These are phyloP conservation scores for Ogataea corticis DNA, from an alignment of 805 yeast species.

Conservation along the genomic window DNA sequence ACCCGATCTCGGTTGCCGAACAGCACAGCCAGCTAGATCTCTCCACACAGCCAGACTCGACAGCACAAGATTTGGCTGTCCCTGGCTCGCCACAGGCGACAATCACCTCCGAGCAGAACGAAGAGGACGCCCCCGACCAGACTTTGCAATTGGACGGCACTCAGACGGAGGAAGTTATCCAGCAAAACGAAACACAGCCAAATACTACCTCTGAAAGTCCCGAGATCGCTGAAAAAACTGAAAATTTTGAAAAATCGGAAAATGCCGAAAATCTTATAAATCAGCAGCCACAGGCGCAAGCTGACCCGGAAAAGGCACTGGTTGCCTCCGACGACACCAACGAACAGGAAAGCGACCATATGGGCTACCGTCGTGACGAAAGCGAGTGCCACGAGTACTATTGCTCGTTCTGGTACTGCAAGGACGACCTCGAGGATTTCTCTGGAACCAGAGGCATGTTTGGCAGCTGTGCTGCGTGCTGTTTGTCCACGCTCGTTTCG, in stretches of 20 bases:
- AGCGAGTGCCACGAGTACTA: slow-evolving; percentile 33
- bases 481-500: slow-evolving; percentile 11
- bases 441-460: slow-evolving; percentile 16
- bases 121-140: not conserved
- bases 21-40: not conserved
- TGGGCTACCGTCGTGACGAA: slow-evolving; percentile 30
- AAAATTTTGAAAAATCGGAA: not conserved
- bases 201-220: no score
- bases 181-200: no score
- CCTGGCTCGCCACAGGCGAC: slow-evolving; percentile 24
- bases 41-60: no score
- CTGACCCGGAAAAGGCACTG: slow-evolving; percentile 16
- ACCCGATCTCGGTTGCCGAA: slow-evolving; percentile 2
- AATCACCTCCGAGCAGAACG: slow-evolving; percentile 17
- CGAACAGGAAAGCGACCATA: slow-evolving; percentile 9
- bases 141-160: not conserved
- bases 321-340: slow-evolving; percentile 12
- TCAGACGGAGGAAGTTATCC: not conserved
- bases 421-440: slow-evolving; percentile 10
- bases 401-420: slow-evolving; percentile 18
- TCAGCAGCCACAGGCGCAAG: slow-evolving; percentile 13
- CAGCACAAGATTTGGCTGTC: no score
- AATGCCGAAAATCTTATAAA: not conserved
- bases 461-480: slow-evolving; percentile 15
- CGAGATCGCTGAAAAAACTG: no score